phyloP scores from a whole-genome alignment of 192 early-diverging fungal genomes.

The Oehlia diaphana region DNA sequence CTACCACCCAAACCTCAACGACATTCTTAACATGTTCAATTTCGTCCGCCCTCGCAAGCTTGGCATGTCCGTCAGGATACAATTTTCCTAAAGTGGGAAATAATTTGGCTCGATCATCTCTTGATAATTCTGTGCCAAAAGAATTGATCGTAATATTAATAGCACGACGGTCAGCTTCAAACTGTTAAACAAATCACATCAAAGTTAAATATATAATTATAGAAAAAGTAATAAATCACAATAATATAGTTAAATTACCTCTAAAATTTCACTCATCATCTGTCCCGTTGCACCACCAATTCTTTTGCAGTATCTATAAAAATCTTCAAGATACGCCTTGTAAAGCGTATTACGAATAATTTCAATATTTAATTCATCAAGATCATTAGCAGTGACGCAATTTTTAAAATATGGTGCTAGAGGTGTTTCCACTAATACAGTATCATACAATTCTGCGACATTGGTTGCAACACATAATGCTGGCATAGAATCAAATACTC shows the following conservation, averaged over 20 bases:
- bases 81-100: constrained; percentile 90
- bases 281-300: constrained; percentile 85
- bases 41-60: constrained; percentile 87
- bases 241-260: constrained; percentile 47
- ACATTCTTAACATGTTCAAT: constrained; percentile 88
- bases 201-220: constrained; percentile 1
- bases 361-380: constrained; percentile 99
- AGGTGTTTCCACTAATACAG: constrained; percentile 95
- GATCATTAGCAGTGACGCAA: constrained; percentile 93
- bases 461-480: constrained; percentile 98
- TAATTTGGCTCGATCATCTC: constrained; percentile 94
- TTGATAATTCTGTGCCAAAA: constrained; percentile 94
- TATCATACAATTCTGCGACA: constrained; percentile 92
- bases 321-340: constrained; percentile 99
- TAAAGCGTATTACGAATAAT: constrained; percentile 99
- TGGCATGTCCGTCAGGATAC: constrained; percentile 87
- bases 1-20: constrained; percentile 80
- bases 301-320: constrained; percentile 82
- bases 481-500: constrained; percentile 97
- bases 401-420: constrained; percentile 96
- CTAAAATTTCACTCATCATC: constrained; percentile 91
- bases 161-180: constrained; percentile 97
- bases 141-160: constrained; percentile 99
- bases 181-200: constrained; percentile 46
- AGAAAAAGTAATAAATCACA: neutral